phyloP scores from a whole-genome alignment of 257 asterid species.

The Lithospermum erythrorhizon region DNA sequence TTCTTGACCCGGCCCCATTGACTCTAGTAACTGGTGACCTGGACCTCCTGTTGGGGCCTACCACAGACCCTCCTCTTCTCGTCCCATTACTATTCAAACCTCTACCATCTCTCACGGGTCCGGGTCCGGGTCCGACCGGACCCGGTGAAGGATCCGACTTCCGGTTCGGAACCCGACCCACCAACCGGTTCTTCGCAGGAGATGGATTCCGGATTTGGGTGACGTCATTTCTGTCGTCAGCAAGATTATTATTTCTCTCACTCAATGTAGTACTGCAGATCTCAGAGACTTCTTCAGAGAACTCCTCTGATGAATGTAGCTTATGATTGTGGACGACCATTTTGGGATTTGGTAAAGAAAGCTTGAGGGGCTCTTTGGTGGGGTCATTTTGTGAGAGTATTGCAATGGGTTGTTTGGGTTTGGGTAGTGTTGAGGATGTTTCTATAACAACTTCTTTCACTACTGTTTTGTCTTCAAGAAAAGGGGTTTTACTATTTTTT shows the following conservation, averaged over 20 bases:
- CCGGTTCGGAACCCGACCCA: slow-evolving; percentile 28
- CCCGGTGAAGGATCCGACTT: slow-evolving; percentile 45
- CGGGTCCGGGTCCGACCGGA: slow-evolving; percentile 28
- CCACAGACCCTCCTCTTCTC: slow-evolving; percentile 34
- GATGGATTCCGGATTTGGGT: slow-evolving; percentile 31
- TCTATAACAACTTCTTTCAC: slow-evolving; percentile 67
- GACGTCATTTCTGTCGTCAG: slow-evolving; percentile 8
- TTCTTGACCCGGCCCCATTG: slow-evolving; percentile 19
- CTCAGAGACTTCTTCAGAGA: slow-evolving; percentile 22
- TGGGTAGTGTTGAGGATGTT: slow-evolving; percentile 27
- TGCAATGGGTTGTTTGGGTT: not conserved
- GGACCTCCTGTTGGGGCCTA: slow-evolving; percentile 55
- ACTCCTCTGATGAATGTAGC: not conserved
- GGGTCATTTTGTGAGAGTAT: slow-evolving; percentile 9
- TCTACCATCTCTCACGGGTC: slow-evolving; percentile 10
- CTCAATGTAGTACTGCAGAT: slow-evolving; percentile 20
- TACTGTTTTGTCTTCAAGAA: slow-evolving; percentile 44
- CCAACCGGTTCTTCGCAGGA: slow-evolving; percentile 38
- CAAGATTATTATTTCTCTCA: slow-evolving; percentile 15
- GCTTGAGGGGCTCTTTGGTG: no score
- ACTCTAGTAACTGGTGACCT: slow-evolving; percentile 48
- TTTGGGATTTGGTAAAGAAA: no score
- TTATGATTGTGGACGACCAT: no score
- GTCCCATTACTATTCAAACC: slow-evolving; percentile 14
- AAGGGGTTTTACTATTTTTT: slow-evolving; percentile 2